phyloP scores from a whole-genome alignment of 2,329 filamentous ascomycete species.

The Fusarium zealandicum region DNA sequence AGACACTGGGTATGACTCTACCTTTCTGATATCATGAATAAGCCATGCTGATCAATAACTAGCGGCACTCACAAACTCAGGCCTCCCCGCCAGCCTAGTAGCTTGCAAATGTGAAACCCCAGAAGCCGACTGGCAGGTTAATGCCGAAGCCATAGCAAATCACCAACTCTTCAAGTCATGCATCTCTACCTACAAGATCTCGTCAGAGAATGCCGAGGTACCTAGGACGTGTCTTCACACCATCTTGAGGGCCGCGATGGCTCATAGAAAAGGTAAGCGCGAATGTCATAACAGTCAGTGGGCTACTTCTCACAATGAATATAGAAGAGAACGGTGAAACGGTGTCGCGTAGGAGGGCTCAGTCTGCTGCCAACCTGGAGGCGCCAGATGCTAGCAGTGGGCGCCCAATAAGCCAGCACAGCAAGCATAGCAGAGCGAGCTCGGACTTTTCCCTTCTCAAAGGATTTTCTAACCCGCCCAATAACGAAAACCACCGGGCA shows the following conservation, averaged over 20 bases:
- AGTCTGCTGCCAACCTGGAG: constrained; percentile 69
- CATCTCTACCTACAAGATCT: constrained; percentile 77
- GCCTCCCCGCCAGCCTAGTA: constrained; percentile 79
- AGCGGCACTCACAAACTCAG: constrained; percentile 78
- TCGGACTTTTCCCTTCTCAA: constrained; percentile 71
- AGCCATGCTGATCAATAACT: constrained; percentile 12
- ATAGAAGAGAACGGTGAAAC: constrained; percentile 54
- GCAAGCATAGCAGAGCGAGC: constrained; percentile 73
- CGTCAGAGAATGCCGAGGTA: constrained; percentile 72
- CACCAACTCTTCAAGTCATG: constrained; percentile 72
- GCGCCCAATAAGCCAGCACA: constrained; percentile 66
- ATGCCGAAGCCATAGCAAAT: constrained; percentile 68
- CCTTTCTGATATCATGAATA: background rate
- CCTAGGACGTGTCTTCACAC: constrained; percentile 78
- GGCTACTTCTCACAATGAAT: background rate
- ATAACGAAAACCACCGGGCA: constrained; percentile 46
- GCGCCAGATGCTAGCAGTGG: constrained; percentile 57
- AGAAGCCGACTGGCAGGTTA: constrained; percentile 72
- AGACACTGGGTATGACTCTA: constrained; percentile 70
- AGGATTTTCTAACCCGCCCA: constrained; percentile 59
- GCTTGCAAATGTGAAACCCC: constrained; percentile 90
- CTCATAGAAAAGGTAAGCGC: constrained; percentile 68
- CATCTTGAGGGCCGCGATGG: constrained; percentile 75
- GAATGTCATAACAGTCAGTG: background rate
- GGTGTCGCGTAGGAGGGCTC: constrained; percentile 61